Evolutionary conservation across 169 alveolate species (phyloP), one percentile per base, ranked within the genome.

Genomic region (Blepharisma undulans): DNA sequence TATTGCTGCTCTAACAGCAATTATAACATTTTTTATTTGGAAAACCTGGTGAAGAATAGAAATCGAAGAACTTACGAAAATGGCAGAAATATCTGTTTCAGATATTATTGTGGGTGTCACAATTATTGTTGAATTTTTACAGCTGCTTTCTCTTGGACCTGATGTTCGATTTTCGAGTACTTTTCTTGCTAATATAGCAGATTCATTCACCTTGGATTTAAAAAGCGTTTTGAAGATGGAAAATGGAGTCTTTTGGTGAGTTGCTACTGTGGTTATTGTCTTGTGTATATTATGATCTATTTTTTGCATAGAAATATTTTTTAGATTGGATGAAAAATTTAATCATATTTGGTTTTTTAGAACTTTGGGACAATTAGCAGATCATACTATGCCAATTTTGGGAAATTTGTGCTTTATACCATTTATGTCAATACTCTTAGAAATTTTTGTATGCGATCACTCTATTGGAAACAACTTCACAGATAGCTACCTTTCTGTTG

Each of bases 211-310:
- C 6, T 5, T 82, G 5, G 25, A 82, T n/a, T 33, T 82, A 72
- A 19, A n/a, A 2, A 82, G 48, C 33, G 4, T 82, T 33, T 33
- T 82, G 14, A 82, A 82, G 5, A 4, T 82, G 7, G 48, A 72
- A 19, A 82, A 82, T 22, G 89, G 48, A 6, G 76, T 36, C 8
- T 82, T 30, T 30, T 82, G 89, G 89, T 30, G 30, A 29, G 89
- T 25, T 82, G 60, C 48, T 36, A 30, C 30, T 4, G 33, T 82
- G 7, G 34, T 32, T n/a, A 19, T 36, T 4, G 34, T 33, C 7
- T 19, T n/a, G 6, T 19, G 25, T 36, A 18, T 4, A 19, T 29
- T 48, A 4, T 82, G 89, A 32, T 4, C 48, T n/a, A 6, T 19
- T 82, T 25, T 82, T n/a, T 82, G 61, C 6, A 22, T 33, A 4